Evolutionary conservation across 495 filamentous ascomycete species (phyloP).

Genomic region (Lasiosphaeria miniovina): DNA sequence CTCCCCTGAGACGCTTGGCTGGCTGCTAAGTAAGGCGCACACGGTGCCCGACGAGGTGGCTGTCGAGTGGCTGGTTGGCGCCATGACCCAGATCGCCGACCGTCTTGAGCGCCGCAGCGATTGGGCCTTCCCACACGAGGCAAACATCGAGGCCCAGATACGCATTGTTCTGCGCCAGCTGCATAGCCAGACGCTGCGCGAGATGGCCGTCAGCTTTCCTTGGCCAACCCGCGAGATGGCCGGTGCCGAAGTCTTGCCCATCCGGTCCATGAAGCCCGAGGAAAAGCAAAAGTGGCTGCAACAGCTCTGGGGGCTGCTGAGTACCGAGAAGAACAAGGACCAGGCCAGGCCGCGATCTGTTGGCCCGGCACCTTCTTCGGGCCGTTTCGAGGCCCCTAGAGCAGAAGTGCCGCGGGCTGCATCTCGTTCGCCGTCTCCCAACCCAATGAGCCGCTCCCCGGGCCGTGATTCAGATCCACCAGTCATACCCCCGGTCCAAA

Average conservation of each 20-base stretch:
- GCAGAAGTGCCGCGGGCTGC: conserved; percentile 7
- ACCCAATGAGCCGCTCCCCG: conserved; percentile 5
- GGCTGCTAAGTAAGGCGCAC: conserved; percentile 29
- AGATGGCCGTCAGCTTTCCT: conserved; percentile 37
- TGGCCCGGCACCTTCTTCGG: conserved; percentile 6
- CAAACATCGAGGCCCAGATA: conserved; percentile 35
- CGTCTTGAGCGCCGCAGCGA: conserved; percentile 29
- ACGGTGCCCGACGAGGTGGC: conserved; percentile 33
- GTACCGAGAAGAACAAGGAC: conserved; percentile 21
- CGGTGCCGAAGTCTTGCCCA: conserved; percentile 34
- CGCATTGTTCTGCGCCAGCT: conserved; percentile 37
- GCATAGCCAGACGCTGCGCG: conserved; percentile 25
- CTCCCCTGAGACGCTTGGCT: conserved; percentile 33
- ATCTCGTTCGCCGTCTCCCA: background rate
- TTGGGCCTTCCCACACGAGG: conserved; percentile 29
- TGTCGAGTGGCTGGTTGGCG: conserved; percentile 34
- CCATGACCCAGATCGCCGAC: conserved; percentile 34
- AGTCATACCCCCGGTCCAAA: background rate
- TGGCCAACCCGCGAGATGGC: conserved; percentile 38
- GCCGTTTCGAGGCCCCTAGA: conserved; percentile 19
- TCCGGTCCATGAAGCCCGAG: conserved; percentile 33
- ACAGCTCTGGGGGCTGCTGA: conserved; percentile 26
- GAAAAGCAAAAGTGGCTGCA: conserved; percentile 36
- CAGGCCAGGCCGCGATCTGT: conserved; percentile 6
- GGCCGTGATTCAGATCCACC: background rate